Evolutionary conservation across 192 early-diverging fungal genomes (phyloP), one percentile per base, ranked within the genome.

Genomic region (Tieghemiomyces parasiticus): DNA sequence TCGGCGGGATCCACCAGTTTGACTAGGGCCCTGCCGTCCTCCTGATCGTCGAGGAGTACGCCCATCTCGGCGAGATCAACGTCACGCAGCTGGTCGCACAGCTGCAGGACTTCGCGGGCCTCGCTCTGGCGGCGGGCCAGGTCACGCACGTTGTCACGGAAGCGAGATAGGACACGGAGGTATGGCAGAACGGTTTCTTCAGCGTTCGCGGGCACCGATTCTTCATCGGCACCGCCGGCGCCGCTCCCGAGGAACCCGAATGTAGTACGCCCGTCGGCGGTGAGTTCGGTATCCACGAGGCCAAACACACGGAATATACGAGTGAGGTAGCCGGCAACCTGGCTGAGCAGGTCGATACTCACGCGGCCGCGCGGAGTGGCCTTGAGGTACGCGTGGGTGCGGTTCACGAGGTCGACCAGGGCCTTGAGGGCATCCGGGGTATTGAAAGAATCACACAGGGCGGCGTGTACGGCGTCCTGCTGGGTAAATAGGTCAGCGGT

Each of bases 371-470:
- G 74, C 28, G 78, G 76, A 25, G 72, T 74, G 33, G 68, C 67
- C 56, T 81, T 77, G 67, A 88, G 65, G 62, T 98, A 98, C 4
- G 78, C 74, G 71, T 96, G 96, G 49, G 90, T 76, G 22, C 77
- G 70, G 20, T 78, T 71, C 45, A 98, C 79, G 20, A 95, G 71
- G 9, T 85, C 82, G 61, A 86, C 80, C 42, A 98, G 70, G 58
- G 86, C 87, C 26, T 73, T 65, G 76, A 98, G 84, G 6, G 86
- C 93, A 4, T 63, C 58, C 1, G 89, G 84, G 20, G 93, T 96
- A 66, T 98, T 85, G 68, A 98, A 89, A 20, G 86, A 90, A 68
- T 98, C 93, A 67, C 85, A 83, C 58, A 98, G 80, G 29, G 93
- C 90, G 2, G 65, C 75, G 60, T 94, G 91, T n/a, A 94, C 81